Base-by-base conservation (phyloP, 139 green algal species). In the Asterochloris sp. region DNA sequence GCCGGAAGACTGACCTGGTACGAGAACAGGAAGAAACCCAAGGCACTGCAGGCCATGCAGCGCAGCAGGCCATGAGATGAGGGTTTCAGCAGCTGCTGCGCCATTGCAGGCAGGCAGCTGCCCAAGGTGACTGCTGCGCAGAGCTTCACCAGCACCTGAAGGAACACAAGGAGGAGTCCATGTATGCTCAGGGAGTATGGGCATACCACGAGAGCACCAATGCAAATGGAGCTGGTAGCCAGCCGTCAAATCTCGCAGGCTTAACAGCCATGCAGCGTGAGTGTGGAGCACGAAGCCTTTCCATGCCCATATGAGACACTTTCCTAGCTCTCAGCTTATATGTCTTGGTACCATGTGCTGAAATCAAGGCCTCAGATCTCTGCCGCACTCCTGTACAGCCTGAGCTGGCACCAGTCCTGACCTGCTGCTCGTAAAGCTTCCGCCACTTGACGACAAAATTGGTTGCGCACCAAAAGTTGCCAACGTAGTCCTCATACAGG, bases 401-500 rank as follows among this genome's bases (percentile, higher is more conserved):
- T 68, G 75, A 60, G 61, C 38, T 66, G 21, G 38, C 74, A 29
- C 28, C 74, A 79, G 0, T n/a, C 6, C 23, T 68, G 13, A 86
- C 84, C 68, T 85, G 27, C 61, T 87, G 74, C 62, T 23, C 80
- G 24, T 95, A 83, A 28, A 94, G 75, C 9, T 78, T 61, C 85
- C 93, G 93, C 96, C 96, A 99, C 83, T 98, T 98, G 80, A 99
- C 62, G 16, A 89, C n/a, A 10, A 93, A 82, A 13, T 89, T 92
- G 11, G 89, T 94, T 4, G 84, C 86, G 83, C 96, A 99, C 96
- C 97, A 99, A 76, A 97, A 98, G 86, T 99, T 99, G 78, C 96
- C 90, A 17, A 99, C 95, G 87, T 99, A 98, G 82, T 99, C 97
- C 81, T 99, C 97, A 86, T 91, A 99, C 68, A 99, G 86, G 0